phyloP scores from a whole-genome alignment of 805 yeast species.

The Vanderwaltozyma polyspora region DNA sequence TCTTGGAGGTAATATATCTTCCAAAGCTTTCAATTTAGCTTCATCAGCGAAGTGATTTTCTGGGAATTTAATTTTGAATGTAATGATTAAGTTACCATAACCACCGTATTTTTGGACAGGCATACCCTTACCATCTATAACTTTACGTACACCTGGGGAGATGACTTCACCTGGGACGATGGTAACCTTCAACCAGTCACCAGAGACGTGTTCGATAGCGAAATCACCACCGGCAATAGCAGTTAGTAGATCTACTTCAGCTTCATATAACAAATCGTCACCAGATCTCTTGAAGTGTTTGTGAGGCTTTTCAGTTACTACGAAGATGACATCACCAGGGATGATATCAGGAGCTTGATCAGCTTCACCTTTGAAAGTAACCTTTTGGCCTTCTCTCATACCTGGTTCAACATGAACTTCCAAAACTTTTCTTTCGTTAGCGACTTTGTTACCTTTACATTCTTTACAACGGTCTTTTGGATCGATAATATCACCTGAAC shows the following conservation, averaged over 20 bases:
- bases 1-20: conserved; percentile 72
- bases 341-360: conserved; percentile 91
- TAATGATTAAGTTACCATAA: conserved; percentile 74
- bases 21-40: conserved; percentile 62
- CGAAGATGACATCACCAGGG: conserved; percentile 94
- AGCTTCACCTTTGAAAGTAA: conserved; percentile 90
- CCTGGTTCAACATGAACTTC: conserved; percentile 95
- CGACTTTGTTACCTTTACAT: conserved; percentile 84
- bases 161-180: conserved; percentile 90
- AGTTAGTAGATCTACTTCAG: conserved; percentile 82
- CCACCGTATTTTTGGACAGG: conserved; percentile 86
- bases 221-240: conserved; percentile 95
- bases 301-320: conserved; percentile 84
- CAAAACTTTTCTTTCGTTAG: conserved; percentile 78
- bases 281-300: conserved; percentile 75
- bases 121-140: conserved; percentile 92
- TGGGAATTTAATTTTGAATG: conserved; percentile 88
- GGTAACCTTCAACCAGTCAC: conserved; percentile 76
- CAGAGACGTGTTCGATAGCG: conserved; percentile 79
- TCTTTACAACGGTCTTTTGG: conserved; percentile 77
- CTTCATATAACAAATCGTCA: conserved; percentile 74
- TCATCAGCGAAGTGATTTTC: conserved; percentile 57
- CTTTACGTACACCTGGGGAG: conserved; percentile 70
- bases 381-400: conserved; percentile 87
- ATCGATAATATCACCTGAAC: conserved; percentile 81